A percentile compares a stretch with the other conserved stretches of the same genome.
These are phyloP conservation scores for Immersiporthe knoxdaviesiana DNA, from an alignment of 2,329 filamentous ascomycete genomes.

Conservation along the genomic window DNA sequence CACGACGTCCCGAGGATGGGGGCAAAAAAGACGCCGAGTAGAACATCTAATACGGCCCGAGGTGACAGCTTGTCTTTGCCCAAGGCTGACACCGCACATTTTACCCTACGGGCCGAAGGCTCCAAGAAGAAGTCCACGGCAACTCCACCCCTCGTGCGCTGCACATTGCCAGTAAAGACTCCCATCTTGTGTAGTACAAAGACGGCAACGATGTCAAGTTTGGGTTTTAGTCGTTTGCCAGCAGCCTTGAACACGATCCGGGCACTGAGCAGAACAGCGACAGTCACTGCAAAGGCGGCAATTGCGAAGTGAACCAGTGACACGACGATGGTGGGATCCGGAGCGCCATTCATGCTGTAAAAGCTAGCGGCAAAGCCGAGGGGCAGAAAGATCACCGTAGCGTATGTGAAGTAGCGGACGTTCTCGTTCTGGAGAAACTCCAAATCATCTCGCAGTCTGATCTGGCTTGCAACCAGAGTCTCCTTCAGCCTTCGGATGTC, in stretches of 20 bases:
- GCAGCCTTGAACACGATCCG: background rate
- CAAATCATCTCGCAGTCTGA: constrained; percentile 27
- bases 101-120: background rate
- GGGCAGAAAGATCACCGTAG: constrained; percentile 41
- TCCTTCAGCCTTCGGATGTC: constrained; percentile 13
- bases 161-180: background rate
- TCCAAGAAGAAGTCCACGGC: constrained; percentile 3
- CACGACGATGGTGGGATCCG: constrained; percentile 27
- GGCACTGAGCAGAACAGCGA: constrained; percentile 1
- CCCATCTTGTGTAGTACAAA: too few species aligned
- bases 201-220: too few species aligned
- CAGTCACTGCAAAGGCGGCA: constrained; percentile 15
- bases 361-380: constrained; percentile 38
- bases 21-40: background rate
- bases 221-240: too few species aligned
- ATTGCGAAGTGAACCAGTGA: constrained; percentile 29
- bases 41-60: background rate
- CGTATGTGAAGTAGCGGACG: constrained; percentile 40
- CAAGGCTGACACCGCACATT: background rate
- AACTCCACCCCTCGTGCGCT: background rate
- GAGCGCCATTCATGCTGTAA: constrained; percentile 39
- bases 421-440: constrained; percentile 33
- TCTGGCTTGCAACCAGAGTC: background rate
- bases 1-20: background rate
- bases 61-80: background rate